These are phyloP conservation scores for Colletotrichum endophyticum DNA, from an alignment of 2,329 filamentous ascomycete species.

Conservation along the genomic window DNA sequence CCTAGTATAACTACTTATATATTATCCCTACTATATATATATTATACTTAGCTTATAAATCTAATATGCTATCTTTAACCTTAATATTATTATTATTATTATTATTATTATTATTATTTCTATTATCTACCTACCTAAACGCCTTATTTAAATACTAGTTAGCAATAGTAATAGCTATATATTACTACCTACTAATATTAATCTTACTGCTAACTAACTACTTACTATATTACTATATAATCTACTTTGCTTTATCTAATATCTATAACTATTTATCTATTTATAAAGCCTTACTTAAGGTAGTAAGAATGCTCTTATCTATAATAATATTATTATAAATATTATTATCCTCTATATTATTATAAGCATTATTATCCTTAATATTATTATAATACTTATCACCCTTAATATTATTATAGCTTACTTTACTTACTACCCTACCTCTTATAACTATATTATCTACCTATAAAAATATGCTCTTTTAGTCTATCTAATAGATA, in stretches of 20 bases:
- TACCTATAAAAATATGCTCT: neutral
- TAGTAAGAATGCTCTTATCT: too few species aligned
- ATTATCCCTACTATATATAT: neutral
- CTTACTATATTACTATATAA: too few species aligned
- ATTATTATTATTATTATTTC: too few species aligned
- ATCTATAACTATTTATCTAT: neutral
- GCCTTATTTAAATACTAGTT: slow-evolving; percentile 6
- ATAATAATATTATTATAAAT: too few species aligned
- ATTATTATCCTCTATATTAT: too few species aligned
- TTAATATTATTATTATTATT: too few species aligned
- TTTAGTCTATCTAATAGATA: neutral
- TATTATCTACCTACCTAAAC: neutral
- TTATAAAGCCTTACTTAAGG: neutral
- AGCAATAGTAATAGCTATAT: neutral
- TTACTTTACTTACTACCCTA: neutral
- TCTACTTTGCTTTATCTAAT: too few species aligned
- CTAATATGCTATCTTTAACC: neutral
- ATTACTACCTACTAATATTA: too few species aligned
- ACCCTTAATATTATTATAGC: too few species aligned
- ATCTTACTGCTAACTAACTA: too few species aligned
- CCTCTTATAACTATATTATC: neutral
- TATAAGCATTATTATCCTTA: too few species aligned
- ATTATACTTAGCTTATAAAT: neutral
- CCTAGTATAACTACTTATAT: neutral
- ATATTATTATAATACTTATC: too few species aligned